Evolutionary conservation across 2,329 filamentous ascomycete genomes (phyloP), one percentile per base, ranked within the genome.

Genomic region (Aspergillus fumigatus): DNA sequence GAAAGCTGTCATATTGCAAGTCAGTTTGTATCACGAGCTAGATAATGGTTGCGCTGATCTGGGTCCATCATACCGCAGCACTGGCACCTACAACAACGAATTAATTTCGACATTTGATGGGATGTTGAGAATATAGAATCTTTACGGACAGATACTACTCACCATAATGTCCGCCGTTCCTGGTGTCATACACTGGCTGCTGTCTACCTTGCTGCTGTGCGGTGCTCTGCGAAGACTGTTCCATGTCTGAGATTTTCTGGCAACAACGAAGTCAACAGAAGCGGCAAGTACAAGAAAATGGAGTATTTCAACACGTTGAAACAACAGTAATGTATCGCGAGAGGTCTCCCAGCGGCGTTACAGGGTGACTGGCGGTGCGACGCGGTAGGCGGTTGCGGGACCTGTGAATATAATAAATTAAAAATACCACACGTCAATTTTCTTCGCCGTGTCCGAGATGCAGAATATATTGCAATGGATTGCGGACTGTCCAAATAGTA

Each of bases 131-230:
- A 17, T n/a, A 40, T 10, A 32, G 14, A 19, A 14, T 29, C 19
- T 23, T 25, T 50, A 53, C 21, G 50, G 41, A 53, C 29, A 45
- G 51, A 50, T 52, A 52, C 49, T 56, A 50, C 65, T 82, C 76
- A 90, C 88, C 88, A 78, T 91, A 92, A 74, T 92, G 89, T 53
- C 89, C 89, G 59, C 88, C 88, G 70, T 88, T 85, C 65, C 79
- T 82, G 51, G 84, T 84, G 74, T 92, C 88, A 73, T 92, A 92
- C n/a, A 84, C 81, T 17, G 85, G 85, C 67, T 83, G 80, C 62
- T 82, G 79, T 63, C 84, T 82, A 67, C 77, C 80, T 69, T 82
- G 80, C 69, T 87, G 84, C 68, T 84, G 83, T 59, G 82, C 77
- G 58, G 83, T 74, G 57, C 78, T 76, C 59, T 80, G 75, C 52